Base-by-base conservation (phyloP, 1,139 yeast species). In the Yamadazyma conglobata region DNA sequence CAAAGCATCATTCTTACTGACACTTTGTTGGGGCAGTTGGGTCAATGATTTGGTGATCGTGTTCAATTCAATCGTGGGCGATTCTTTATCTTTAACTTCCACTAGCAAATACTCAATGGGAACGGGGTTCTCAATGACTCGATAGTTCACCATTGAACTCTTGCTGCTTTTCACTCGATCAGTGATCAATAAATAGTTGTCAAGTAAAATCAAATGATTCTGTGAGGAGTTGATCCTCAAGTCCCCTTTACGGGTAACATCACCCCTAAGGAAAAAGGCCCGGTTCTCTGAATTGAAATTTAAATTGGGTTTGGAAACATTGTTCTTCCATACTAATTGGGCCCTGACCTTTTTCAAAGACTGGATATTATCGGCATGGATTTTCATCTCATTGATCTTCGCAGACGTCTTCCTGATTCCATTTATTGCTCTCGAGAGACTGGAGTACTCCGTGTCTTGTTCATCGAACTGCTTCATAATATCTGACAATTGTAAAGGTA, bases 161-260 rank as follows among this genome's bases (percentile, higher is more conserved):
- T 51, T 52, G 22, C 44, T 54, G 12, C 48, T 52, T 30, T 58
- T 58, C 1, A 55, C 41, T 22, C 54, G 43, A 26, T 85, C 93
- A 2, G 91, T 77, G 6, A 87, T 68, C 15, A 87, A 58, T 27
- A 87, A 55, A 45, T 68, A 85, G 47, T 87, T 84, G 49, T 87
- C 95, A 33, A 87, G 59, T 22, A 86, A 56, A 15, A 86, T 75
- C 21, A 84, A 47, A 44, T 77, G 83, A 11, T 59, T 60, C 5
- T 54, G 65, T 40, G 54, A 64, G 31, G 73, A 65, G 34, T 67
- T 79, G 34, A 72, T 65, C 65, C 69, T 79, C 60, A 64, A 58
- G 32, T 78, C 85, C 21, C 88, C 80, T 42, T 79, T 77, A 34
- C 85, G 64, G 5, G 64, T 49, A 15, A 82, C 70, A 27, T 73